phyloP scores from a whole-genome alignment of 768 basidiomycete species.

The Psilocybe cyanescens region DNA sequence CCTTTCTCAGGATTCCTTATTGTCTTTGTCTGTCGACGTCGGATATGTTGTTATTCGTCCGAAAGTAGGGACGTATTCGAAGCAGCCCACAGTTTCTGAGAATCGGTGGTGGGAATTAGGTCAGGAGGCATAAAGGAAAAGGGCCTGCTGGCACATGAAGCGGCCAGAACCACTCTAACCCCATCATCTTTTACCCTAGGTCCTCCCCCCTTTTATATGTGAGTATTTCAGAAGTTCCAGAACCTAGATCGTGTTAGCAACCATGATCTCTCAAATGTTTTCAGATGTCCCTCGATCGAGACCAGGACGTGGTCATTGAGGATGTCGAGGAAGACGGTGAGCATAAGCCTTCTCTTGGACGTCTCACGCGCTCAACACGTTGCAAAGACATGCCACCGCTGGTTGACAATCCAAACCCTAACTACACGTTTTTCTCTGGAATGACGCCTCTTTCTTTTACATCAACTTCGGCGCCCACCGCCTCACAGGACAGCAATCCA shows the following conservation, averaged over 20 bases:
- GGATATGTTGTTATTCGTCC: slow-evolving; percentile 38
- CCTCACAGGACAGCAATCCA: slow-evolving; percentile 26
- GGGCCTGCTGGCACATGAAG: slow-evolving; percentile 22
- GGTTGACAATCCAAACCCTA: slow-evolving; percentile 56
- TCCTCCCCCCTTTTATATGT: slow-evolving; percentile 22
- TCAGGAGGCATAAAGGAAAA: slow-evolving; percentile 40
- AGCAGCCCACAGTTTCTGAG: slow-evolving; percentile 25
- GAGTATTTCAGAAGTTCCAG: slow-evolving; percentile 25
- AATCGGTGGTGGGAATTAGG: slow-evolving; percentile 35
- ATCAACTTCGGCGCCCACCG: slow-evolving; percentile 30
- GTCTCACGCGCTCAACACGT: slow-evolving; percentile 32
- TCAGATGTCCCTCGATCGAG: slow-evolving; percentile 38
- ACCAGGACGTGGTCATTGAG: slow-evolving; percentile 27
- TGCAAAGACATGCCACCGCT: slow-evolving; percentile 54
- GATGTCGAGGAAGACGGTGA: slow-evolving; percentile 34
- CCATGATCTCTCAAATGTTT: slow-evolving; percentile 23
- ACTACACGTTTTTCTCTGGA: slow-evolving; percentile 66
- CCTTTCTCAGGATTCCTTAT: slow-evolving; percentile 36
- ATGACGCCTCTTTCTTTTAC: slow-evolving; percentile 58
- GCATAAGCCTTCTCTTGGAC: slow-evolving; percentile 23
- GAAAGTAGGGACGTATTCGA: slow-evolving; percentile 35
- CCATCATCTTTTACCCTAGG: slow-evolving; percentile 26
- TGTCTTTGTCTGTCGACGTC: slow-evolving; percentile 36
- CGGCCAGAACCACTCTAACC: slow-evolving; percentile 29
- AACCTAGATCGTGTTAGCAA: slow-evolving; percentile 19